These are phyloP conservation scores for Pueraria montana DNA, from an alignment of 306 rosid genomes.

Conservation along the genomic window DNA sequence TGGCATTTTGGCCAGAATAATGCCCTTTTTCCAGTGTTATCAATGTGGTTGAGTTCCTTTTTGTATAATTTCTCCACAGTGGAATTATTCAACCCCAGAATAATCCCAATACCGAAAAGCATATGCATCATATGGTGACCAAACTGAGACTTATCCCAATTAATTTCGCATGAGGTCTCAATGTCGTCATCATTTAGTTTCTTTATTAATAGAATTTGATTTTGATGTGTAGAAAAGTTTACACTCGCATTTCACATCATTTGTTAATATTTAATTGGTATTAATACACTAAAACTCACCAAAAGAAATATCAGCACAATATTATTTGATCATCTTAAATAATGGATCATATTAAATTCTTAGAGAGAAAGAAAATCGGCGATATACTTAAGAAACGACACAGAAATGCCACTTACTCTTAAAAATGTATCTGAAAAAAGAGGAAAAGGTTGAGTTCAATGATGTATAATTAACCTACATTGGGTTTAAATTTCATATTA, in stretches of 20 bases:
- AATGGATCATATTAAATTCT: background rate
- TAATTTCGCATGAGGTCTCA: constrained; percentile 21
- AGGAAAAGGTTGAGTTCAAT: background rate
- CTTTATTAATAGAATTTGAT: background rate
- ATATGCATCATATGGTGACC: constrained; percentile 23
- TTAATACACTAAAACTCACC: no score
- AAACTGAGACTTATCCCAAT: constrained; percentile 35
- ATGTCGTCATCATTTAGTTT: constrained; percentile 24
- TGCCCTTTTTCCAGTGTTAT: constrained; percentile 16
- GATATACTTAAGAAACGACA: background rate
- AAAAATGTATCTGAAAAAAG: background rate
- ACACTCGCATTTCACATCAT: no score
- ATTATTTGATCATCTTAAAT: background rate
- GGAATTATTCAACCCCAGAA: constrained; percentile 45
- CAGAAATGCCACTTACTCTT: background rate
- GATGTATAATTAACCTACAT: background rate
- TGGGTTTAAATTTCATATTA: background rate
- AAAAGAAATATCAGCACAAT: background rate
- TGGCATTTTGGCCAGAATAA: constrained; percentile 17
- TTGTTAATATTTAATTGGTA: no score
- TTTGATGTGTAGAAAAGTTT: no score
- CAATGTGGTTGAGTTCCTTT: constrained; percentile 36
- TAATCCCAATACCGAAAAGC: constrained; percentile 39
- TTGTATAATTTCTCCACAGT: constrained; percentile 33
- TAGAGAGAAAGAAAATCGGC: no score